These are phyloP conservation scores for Cladosporium sp. DNA, from an alignment of 2,329 filamentous ascomycete genomes.

Conservation along the genomic window DNA sequence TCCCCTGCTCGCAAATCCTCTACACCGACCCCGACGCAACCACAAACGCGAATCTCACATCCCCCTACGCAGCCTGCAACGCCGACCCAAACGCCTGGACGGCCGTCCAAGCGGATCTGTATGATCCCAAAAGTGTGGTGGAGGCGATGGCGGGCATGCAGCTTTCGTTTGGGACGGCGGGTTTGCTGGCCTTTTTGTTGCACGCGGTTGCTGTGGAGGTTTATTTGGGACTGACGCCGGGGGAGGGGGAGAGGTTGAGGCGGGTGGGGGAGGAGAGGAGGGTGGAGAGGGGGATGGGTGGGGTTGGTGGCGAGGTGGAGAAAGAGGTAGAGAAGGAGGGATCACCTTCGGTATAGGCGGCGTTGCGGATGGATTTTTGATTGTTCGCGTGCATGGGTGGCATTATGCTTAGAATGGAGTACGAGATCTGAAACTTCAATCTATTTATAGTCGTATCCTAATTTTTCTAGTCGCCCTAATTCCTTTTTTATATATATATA, in stretches of 20 bases:
- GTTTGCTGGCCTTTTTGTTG: constrained; percentile 51
- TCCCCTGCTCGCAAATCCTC: constrained; percentile 49
- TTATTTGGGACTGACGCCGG: constrained; percentile 51
- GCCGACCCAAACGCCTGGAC: constrained; percentile 36
- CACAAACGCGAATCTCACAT: background rate
- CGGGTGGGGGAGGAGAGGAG: constrained; percentile 53
- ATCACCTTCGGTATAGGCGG: too few relatives aligned
- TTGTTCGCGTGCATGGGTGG: too few relatives aligned
- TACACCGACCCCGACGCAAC: constrained; percentile 33
- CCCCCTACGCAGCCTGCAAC: constrained; percentile 44
- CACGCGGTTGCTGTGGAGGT: constrained; percentile 43
- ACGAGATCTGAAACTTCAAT: too few relatives aligned
- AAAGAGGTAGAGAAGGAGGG: too few relatives aligned
- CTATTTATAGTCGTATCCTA: too few relatives aligned
- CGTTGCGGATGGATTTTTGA: too few relatives aligned
- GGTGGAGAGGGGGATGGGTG: constrained; percentile 49
- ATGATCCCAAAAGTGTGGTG: constrained; percentile 18
- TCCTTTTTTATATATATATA: too few relatives aligned
- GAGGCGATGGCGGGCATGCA: constrained; percentile 43
- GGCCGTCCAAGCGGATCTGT: constrained; percentile 25
- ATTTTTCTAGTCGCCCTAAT: too few relatives aligned
- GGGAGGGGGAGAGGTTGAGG: constrained; percentile 51
- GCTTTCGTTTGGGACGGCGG: constrained; percentile 48
- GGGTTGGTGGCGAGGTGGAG: too few relatives aligned
- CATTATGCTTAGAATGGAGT: too few relatives aligned